Evolutionary conservation across 495 filamentous ascomycete species (phyloP).

Genomic region (Xylaria cubensis): DNA sequence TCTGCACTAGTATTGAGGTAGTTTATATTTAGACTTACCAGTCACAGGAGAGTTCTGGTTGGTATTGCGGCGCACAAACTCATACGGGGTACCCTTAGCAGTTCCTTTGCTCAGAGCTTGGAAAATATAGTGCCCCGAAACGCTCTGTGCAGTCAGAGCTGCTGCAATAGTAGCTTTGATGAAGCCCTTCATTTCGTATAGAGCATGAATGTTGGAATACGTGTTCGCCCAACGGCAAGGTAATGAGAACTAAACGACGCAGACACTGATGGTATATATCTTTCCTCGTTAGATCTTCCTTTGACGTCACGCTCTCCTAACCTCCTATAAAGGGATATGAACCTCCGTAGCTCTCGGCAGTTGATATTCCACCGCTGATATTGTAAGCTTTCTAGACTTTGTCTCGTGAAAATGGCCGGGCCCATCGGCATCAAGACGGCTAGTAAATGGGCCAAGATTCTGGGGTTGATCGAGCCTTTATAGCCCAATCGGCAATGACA

Average conservation of each 20-base stretch:
- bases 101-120: constrained; percentile 54
- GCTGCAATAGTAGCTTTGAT: constrained; percentile 40
- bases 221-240: neutral
- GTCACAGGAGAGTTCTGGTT: constrained; percentile 67
- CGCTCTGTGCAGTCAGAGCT: constrained; percentile 45
- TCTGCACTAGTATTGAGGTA: neutral
- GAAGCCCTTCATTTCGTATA: constrained; percentile 45
- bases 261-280: constrained; percentile 20
- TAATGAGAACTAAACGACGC: neutral
- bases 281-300: neutral
- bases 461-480: neutral
- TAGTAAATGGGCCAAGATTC: neutral
- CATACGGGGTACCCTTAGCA: constrained; percentile 52
- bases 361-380: neutral
- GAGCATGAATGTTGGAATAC: neutral
- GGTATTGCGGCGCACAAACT: constrained; percentile 61
- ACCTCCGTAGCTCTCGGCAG: constrained; percentile 15
- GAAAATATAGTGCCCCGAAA: constrained; percentile 58
- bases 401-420: neutral
- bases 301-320: neutral
- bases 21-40: constrained; percentile 29
- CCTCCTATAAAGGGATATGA: neutral
- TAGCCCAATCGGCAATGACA: neutral
- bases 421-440: neutral
- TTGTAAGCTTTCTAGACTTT: neutral